A percentile compares a stretch with the other conserved stretches of the same genome.
phyloP scores from a whole-genome alignment of 805 yeast species.

The Candida insectorum region DNA sequence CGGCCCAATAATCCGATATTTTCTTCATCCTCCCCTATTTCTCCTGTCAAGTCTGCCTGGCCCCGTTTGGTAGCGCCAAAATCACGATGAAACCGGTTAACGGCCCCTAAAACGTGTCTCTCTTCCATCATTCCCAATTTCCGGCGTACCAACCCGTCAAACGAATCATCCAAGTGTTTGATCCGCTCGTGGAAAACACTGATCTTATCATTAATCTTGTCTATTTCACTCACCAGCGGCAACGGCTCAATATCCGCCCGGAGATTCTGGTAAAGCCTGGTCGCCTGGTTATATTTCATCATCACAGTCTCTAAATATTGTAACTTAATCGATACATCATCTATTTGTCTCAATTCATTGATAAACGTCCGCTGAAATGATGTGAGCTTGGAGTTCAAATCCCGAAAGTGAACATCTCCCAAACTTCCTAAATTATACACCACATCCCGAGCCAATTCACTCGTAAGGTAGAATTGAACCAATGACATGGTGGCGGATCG shows the following conservation, averaged over 20 bases:
- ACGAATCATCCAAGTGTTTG: conserved; percentile 36
- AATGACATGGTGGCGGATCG: conserved; percentile 48
- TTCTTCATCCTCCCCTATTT: neutral
- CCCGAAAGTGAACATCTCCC: conserved; percentile 43
- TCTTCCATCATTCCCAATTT: conserved; percentile 27
- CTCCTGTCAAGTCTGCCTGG: neutral
- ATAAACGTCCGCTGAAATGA: conserved; percentile 46
- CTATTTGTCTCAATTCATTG: conserved; percentile 36
- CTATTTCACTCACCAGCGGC: conserved; percentile 34
- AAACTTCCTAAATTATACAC: conserved; percentile 35
- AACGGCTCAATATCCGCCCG: conserved; percentile 57
- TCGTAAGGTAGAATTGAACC: conserved; percentile 47
- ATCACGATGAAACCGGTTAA: conserved; percentile 28
- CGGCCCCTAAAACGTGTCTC: conserved; percentile 29
- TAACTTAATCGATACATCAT: conserved; percentile 29
- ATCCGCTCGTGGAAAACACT: conserved; percentile 26
- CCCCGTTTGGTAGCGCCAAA: neutral
- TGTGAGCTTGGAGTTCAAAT: conserved; percentile 46
- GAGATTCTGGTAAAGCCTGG: conserved; percentile 19
- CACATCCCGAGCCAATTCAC: conserved; percentile 42
- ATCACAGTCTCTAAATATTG: conserved; percentile 23
- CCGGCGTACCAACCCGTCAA: conserved; percentile 21
- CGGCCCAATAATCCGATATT: neutral
- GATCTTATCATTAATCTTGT: conserved; percentile 25
- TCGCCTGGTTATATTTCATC: conserved; percentile 26